Evolutionary conservation across 192 early-diverging fungal species (phyloP), one percentile per base, ranked within the genome.

Genomic region (Globomyces pollinis-pini): DNA sequence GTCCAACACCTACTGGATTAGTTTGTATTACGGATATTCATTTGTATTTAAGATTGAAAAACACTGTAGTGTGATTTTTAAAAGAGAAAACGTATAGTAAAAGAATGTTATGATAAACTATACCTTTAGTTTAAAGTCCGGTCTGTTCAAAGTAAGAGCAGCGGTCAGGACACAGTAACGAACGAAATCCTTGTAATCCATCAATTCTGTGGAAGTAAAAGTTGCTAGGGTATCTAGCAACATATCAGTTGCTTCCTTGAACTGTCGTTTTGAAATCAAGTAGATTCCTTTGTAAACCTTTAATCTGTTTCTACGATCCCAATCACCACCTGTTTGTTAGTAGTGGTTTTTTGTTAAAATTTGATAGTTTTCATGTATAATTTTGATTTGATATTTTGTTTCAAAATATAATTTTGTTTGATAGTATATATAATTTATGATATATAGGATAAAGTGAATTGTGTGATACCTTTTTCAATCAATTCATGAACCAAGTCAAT

Each of bases 241-340:
- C 54, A 92, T 75, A 54, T 86, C 75, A 18, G 88, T 84, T 2
- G 93, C 93, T 9, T 86, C 87, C 66, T 94, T 94, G 70, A 98
- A 99, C 74, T 99, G 87, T 54, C 96, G 86, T 53, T 91, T 87
- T 11, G 92, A 91, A 81, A 95, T 88, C 61, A 84, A 72, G 76
- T 91, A 93, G 32, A 93, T 77, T 47, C 91, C 94, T 66, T 98
- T 90, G 62, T 97, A 91, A 2, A 91, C 92, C 77, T 98, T 97
- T 38, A 96, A 81, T 42, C 96, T 83, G 76, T 99, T 99, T 58
- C 96, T 84, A 41, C 96, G 84, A 79, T 99, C 96, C 96, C 96
- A 99, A 72, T 99, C 96, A 23, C 96, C 96, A 42, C 95, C n/a
- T n/a, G n/a, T n/a, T n/a, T n/a, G n/a, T n/a, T n/a, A n/a, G n/a